These are phyloP conservation scores for Gentiana straminea DNA, from an alignment of 257 asterid species.

Conservation along the genomic window DNA sequence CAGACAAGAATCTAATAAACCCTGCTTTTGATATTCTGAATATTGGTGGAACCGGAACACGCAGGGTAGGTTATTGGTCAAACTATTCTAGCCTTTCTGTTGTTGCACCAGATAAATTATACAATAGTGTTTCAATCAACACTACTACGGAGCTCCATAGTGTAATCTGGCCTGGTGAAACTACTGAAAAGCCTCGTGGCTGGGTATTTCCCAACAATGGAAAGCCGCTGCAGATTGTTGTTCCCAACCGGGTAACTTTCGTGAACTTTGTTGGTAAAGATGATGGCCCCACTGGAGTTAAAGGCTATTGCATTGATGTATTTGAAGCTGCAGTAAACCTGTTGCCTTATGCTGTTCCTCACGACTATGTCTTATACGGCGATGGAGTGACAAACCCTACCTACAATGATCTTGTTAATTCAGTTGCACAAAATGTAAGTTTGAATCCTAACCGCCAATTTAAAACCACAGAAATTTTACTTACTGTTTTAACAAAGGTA, in stretches of 20 bases:
- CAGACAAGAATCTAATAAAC: constrained; percentile 35
- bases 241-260: constrained; percentile 50
- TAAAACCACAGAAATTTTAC: too few species aligned
- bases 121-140: constrained; percentile 29
- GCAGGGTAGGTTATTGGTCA: constrained; percentile 73
- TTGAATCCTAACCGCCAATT: not conserved
- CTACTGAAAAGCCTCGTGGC: constrained; percentile 47
- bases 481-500: too few species aligned
- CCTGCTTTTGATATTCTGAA: constrained; percentile 60
- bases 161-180: constrained; percentile 72
- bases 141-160: constrained; percentile 34
- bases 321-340: constrained; percentile 64
- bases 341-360: constrained; percentile 64
- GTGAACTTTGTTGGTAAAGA: constrained; percentile 43
- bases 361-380: constrained; percentile 43
- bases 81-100: constrained; percentile 50
- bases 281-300: constrained; percentile 41
- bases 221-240: constrained; percentile 45
- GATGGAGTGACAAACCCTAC: constrained; percentile 54
- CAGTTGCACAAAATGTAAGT: constrained; percentile 51
- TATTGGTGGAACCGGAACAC: constrained; percentile 36
- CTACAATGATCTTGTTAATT: constrained; percentile 27
- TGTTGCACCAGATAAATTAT: constrained; percentile 37
- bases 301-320: constrained; percentile 79
- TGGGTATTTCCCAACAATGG: constrained; percentile 88